Evolutionary conservation across 1,284 basidiomycete species (phyloP).

Genomic region (Ceratobasidium sp.): DNA sequence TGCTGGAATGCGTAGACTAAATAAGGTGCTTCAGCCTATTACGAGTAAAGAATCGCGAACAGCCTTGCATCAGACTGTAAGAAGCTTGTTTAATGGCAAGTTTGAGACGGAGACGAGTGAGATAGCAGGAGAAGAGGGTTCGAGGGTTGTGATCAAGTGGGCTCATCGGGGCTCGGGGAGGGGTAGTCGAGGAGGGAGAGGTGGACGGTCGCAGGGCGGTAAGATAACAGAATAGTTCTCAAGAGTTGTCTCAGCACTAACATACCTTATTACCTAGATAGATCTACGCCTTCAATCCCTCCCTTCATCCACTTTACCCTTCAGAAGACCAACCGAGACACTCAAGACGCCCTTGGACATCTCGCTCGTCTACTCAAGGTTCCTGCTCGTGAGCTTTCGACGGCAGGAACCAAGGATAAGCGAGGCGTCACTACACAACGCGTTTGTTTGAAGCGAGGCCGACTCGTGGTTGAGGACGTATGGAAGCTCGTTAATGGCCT

Average conservation of each 20-base stretch:
- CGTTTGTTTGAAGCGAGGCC: conserved; percentile 86
- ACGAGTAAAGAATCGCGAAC: conserved; percentile 85
- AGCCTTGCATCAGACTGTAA: conserved; percentile 83
- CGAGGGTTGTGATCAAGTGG: conserved; percentile 83
- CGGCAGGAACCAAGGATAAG: conserved; percentile 99
- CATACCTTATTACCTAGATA: conserved; percentile 15
- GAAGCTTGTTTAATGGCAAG: conserved; percentile 85
- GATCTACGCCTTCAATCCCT: conserved; percentile 58
- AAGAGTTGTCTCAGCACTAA: conserved; percentile 51
- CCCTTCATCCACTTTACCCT: conserved; percentile 97
- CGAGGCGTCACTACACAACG: conserved; percentile 96
- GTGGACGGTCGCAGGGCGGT: conserved; percentile 49
- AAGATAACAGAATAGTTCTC: conserved; percentile 51
- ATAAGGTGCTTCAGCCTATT: conserved; percentile 74
- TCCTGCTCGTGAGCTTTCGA: conserved; percentile 83
- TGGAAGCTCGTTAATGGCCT: conserved; percentile 85
- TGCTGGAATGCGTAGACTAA: not conserved
- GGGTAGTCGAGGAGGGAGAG: conserved; percentile 60
- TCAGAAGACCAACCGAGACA: conserved; percentile 98
- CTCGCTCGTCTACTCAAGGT: conserved; percentile 83
- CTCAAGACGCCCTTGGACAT: conserved; percentile 91
- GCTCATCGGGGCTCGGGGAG: conserved; percentile 62
- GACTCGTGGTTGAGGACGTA: conserved; percentile 82
- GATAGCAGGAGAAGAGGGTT: conserved; percentile 67
- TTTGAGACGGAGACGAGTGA: conserved; percentile 84